A percentile compares a stretch with the other conserved stretches of the same genome.
Evolutionary conservation across 1,284 basidiomycete genomes (phyloP).

Genomic region (Sporisorium scitamineum): DNA sequence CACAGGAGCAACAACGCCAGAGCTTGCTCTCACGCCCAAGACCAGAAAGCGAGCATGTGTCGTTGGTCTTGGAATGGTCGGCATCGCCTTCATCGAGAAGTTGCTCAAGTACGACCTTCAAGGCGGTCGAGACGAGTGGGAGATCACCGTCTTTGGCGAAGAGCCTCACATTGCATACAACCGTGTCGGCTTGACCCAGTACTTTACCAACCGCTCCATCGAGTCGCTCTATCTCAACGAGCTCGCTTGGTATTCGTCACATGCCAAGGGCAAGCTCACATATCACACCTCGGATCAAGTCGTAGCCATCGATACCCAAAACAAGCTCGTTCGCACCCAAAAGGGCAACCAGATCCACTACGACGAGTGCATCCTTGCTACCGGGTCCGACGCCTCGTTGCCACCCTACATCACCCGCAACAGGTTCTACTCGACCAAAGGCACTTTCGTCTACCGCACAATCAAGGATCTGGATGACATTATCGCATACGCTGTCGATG

Average conservation of each 20-base stretch:
- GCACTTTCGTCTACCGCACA: slow-evolving; percentile 81
- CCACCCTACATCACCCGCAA: slow-evolving; percentile 75
- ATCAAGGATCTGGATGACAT: slow-evolving; percentile 71
- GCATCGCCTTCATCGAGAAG: slow-evolving; percentile 73
- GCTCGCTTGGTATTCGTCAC: slow-evolving; percentile 74
- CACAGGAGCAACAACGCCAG: slow-evolving; percentile 40
- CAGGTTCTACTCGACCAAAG: slow-evolving; percentile 71
- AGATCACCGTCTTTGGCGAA: slow-evolving; percentile 73
- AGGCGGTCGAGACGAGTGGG: slow-evolving; percentile 54
- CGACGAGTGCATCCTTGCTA: slow-evolving; percentile 75
- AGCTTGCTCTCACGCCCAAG: slow-evolving; percentile 26
- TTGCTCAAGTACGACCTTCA: slow-evolving; percentile 58
- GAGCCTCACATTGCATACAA: slow-evolving; percentile 76
- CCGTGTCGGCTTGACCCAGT: slow-evolving; percentile 76
- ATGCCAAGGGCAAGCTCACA: slow-evolving; percentile 62
- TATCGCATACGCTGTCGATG: slow-evolving; percentile 51
- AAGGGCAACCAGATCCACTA: slow-evolving; percentile 74
- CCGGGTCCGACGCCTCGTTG: slow-evolving; percentile 78
- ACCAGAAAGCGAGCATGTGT: slow-evolving; percentile 71
- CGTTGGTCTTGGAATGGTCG: slow-evolving; percentile 79
- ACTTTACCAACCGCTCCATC: slow-evolving; percentile 77
- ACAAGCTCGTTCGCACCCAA: slow-evolving; percentile 73
- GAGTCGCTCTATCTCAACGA: slow-evolving; percentile 78
- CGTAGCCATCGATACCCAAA: slow-evolving; percentile 71
- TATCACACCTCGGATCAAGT: slow-evolving; percentile 70